A percentile compares a stretch with the other conserved stretches of the same genome.
Conservation (phyloP, 2,329 filamentous ascomycete genomes). For the Fusarium papillatum region DNA sequence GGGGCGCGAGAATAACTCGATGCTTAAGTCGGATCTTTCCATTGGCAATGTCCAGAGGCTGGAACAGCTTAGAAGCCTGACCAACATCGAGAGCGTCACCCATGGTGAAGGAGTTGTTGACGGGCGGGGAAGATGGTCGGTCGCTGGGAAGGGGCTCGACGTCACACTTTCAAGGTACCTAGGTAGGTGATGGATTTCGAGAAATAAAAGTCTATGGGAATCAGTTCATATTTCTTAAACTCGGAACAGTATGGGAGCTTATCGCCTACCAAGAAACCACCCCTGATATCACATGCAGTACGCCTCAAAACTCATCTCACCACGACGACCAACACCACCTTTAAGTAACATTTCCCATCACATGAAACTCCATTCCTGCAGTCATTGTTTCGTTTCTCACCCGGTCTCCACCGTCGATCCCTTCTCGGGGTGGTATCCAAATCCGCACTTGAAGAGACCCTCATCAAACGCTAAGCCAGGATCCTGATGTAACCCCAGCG, state of each 20-base stretch:
- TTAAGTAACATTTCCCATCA: slow-evolving; percentile 1
- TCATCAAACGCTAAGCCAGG: neutral
- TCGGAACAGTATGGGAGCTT: neutral
- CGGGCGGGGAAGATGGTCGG: neutral
- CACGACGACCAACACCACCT: neutral
- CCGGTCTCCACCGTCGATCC: slow-evolving; percentile 1
- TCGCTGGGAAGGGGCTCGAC: neutral
- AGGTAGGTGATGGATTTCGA: neutral
- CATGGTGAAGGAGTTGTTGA: slow-evolving; percentile 13
- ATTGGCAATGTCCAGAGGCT: slow-evolving; percentile 51
- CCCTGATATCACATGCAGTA: neutral
- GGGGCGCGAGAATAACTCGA: slow-evolving; percentile 63
- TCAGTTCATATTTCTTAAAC: neutral
- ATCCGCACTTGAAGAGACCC: neutral
- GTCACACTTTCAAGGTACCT: neutral
- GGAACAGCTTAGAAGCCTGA: slow-evolving; percentile 44
- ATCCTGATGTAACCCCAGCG: slow-evolving; percentile 8
- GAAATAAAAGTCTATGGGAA: neutral
- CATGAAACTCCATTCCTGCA: neutral
- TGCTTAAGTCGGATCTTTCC: slow-evolving; percentile 63
- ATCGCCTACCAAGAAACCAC: neutral
- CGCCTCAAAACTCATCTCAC: neutral
- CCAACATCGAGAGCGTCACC: slow-evolving; percentile 24
- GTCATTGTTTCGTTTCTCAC: neutral
- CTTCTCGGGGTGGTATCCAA: neutral